Evolutionary conservation across 306 rosid genomes (phyloP), one percentile per base, ranked within the genome.

Genomic region (Acacia confusa): DNA sequence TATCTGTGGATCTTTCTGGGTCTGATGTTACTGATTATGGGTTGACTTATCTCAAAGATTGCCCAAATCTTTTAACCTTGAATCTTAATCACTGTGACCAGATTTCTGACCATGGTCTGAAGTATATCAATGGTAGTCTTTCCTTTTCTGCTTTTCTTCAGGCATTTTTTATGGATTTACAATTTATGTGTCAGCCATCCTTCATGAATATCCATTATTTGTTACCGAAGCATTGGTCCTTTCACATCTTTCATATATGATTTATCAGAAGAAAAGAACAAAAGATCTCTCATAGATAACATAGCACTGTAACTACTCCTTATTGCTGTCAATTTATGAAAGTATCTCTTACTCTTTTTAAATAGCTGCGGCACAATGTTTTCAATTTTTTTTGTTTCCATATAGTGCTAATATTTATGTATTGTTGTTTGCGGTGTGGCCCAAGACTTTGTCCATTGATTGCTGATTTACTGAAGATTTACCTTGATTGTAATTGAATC

Each of bases 11-110:
- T 85, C 87, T 91, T 69, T 88, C 93, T 69, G 87, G 86, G 38
- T 91, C 93, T 9, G 92, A 88, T 78, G 93, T 91, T 74, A 81
- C 89, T 28, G 92, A 91, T 83, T 7, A 67, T 61, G 93, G 95
- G 74, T 79, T 91, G 81, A 43, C 72, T 78, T 78, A 85, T 77
- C 90, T 91, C 60, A 85, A 75, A 84, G 79, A 89, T 80, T 89
- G 95, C 87, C 63, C 66, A 74, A 91, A 84, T 86, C 87, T 91
- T 79, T 86, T 83, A 83, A 52, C 76, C 22, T 85, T 91, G 83
- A 84, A 89, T 75, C 85, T 91, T 24, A 89, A 88, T 86, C 84
- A 79, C 52, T 91, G 95, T 70, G 90, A 84, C 76, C 90, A 82
- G 70, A 89, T 91, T 79, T 89, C 95, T 34, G 87, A 89, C 83